Evolutionary conservation across 2,329 filamentous ascomycete species (phyloP).

Genomic region (Blastomyces gilchristii): DNA sequence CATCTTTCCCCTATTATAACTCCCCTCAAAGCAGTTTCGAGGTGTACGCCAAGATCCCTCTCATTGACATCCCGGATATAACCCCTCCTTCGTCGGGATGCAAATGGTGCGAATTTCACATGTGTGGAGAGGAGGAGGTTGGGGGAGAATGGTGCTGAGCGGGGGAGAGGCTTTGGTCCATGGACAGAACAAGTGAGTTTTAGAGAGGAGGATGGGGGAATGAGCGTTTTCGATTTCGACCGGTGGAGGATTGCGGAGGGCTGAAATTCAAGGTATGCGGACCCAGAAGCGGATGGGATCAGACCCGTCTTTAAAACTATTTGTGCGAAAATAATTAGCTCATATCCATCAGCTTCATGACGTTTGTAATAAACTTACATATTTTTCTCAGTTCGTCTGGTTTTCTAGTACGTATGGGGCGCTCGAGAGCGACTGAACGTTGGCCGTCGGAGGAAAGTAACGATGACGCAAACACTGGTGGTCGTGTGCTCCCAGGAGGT

Average conservation of each 20-base stretch:
- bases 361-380: constrained; percentile 49
- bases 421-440: constrained; percentile 34
- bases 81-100: constrained; percentile 67
- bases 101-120: constrained; percentile 94
- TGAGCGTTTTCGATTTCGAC: constrained; percentile 38
- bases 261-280: constrained; percentile 55
- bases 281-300: constrained; percentile 86
- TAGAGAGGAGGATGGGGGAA: constrained; percentile 53
- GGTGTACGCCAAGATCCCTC: constrained; percentile 77
- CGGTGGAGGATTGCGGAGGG: constrained; percentile 40
- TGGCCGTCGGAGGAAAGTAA: constrained; percentile 39
- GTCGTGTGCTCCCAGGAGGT: constrained; percentile 63
- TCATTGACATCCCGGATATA: constrained; percentile 80
- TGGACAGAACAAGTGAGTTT: constrained; percentile 92
- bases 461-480: constrained; percentile 55
- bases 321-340: constrained; percentile 1
- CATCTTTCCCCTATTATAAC: constrained; percentile 87
- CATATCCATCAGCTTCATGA: constrained; percentile 4
- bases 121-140: constrained; percentile 86
- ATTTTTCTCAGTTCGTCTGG: constrained; percentile 70
- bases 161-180: constrained; percentile 79
- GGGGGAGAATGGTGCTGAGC: constrained; percentile 82
- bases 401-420: constrained; percentile 49
- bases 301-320: constrained; percentile 82
- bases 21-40: constrained; percentile 82